phyloP scores from a whole-genome alignment of 768 basidiomycete genomes.

The Macrocybe gigantea region DNA sequence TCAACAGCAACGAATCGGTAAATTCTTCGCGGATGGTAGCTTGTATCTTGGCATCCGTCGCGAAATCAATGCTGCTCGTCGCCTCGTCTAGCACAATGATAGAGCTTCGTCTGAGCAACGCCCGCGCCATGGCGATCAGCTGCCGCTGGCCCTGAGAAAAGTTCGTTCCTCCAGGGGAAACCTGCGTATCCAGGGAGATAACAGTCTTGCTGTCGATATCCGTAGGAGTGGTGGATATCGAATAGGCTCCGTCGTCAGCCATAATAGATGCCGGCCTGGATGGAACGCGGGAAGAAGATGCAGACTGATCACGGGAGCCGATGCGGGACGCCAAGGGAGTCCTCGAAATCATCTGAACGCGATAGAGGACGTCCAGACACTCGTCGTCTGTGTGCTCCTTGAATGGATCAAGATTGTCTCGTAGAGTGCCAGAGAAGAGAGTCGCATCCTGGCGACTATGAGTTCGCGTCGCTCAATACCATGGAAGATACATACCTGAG shows the following conservation, averaged over 20 bases:
- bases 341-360: slow-evolving; percentile 71
- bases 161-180: slow-evolving; percentile 83
- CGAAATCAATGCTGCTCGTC: slow-evolving; percentile 82
- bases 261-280: slow-evolving; percentile 38
- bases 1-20: slow-evolving; percentile 63
- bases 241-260: slow-evolving; percentile 32
- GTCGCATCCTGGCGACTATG: slow-evolving; percentile 46
- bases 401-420: slow-evolving; percentile 75
- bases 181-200: slow-evolving; percentile 68
- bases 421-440: slow-evolving; percentile 73
- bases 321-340: slow-evolving; percentile 41
- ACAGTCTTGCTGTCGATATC: slow-evolving; percentile 51
- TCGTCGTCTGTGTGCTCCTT: slow-evolving; percentile 78
- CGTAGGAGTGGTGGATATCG: slow-evolving; percentile 38
- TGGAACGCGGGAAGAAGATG: slow-evolving; percentile 37
- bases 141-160: slow-evolving; percentile 93
- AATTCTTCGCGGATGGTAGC: slow-evolving; percentile 85
- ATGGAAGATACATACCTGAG: slow-evolving; percentile 35
- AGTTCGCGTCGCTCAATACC: background rate
- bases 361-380: slow-evolving; percentile 72
- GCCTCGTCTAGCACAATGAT: slow-evolving; percentile 82
- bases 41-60: slow-evolving; percentile 88
- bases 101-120: slow-evolving; percentile 62
- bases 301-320: slow-evolving; percentile 43
- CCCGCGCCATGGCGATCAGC: slow-evolving; percentile 81